Evolutionary conservation across 805 yeast species (phyloP).

Genomic region (Saturnispora hagleri): DNA sequence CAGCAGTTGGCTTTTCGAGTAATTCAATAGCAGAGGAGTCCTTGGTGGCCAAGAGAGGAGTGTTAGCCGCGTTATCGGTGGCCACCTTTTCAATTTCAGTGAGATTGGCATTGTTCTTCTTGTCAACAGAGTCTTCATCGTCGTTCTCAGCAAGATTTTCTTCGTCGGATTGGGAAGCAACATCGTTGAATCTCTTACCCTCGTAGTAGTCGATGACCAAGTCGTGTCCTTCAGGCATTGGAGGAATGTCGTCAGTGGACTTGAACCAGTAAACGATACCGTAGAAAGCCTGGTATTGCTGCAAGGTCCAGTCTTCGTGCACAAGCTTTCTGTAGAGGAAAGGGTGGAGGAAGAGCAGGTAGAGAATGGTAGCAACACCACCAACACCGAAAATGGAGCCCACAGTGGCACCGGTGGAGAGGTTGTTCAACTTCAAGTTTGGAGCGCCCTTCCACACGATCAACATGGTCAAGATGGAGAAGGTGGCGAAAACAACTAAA

Average conservation of each 20-base stretch:
- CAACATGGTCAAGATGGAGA: slow-evolving; percentile 60
- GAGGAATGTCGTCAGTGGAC: slow-evolving; percentile 51
- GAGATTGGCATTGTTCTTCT: slow-evolving; percentile 12
- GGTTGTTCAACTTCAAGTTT: slow-evolving; percentile 43
- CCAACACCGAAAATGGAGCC: slow-evolving; percentile 62
- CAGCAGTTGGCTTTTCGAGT: slow-evolving; percentile 11
- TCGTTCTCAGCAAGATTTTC: slow-evolving; percentile 12
- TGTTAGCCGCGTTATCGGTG: neutral
- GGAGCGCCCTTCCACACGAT: slow-evolving; percentile 81
- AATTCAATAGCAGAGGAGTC: slow-evolving; percentile 2
- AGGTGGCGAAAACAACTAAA: slow-evolving; percentile 47
- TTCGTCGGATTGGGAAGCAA: slow-evolving; percentile 4
- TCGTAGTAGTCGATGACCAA: slow-evolving; percentile 56
- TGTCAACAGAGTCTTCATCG: neutral
- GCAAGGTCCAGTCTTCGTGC: slow-evolving; percentile 57
- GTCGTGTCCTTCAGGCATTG: slow-evolving; percentile 50
- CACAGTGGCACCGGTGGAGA: slow-evolving; percentile 42
- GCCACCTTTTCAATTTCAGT: slow-evolving; percentile 9
- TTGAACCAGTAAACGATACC: slow-evolving; percentile 53
- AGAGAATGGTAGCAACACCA: slow-evolving; percentile 43
- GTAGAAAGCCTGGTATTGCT: slow-evolving; percentile 42
- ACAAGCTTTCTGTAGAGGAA: slow-evolving; percentile 52
- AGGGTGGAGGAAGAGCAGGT: slow-evolving; percentile 49
- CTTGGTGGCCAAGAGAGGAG: neutral
- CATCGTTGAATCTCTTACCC: slow-evolving; percentile 37